These are phyloP conservation scores for Brassica balearica DNA, from an alignment of 441 rosid genomes.

Conservation along the genomic window DNA sequence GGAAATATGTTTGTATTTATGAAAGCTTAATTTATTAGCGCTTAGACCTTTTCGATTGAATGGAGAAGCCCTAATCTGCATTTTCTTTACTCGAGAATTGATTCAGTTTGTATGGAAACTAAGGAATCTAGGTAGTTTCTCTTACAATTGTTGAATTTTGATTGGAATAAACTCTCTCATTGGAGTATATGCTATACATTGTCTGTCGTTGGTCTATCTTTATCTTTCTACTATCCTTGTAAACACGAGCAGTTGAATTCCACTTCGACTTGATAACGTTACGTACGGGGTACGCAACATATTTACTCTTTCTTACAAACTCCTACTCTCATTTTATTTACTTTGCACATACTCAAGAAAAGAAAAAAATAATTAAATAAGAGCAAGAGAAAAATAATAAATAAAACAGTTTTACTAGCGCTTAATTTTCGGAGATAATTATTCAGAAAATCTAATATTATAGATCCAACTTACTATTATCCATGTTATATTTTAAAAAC, in stretches of 20 bases:
- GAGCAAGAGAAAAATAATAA: background rate
- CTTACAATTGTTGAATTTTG: background rate
- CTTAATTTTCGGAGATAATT: background rate
- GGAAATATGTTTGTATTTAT: slow-evolving; percentile 16
- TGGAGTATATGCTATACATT: background rate
- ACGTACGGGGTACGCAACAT: background rate
- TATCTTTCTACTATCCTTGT: background rate
- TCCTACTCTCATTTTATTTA: background rate
- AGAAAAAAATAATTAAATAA: too few relatives aligned
- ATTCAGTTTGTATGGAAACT: slow-evolving; percentile 4
- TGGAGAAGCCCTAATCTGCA: background rate
- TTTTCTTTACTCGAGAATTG: slow-evolving; percentile 5
- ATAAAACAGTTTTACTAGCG: background rate
- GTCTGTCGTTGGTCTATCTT: background rate
- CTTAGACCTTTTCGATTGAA: slow-evolving; percentile 3
- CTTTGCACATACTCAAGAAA: background rate
- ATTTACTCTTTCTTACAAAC: background rate
- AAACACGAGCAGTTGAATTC: background rate
- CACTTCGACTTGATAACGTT: background rate
- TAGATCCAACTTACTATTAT: background rate
- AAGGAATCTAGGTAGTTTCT: background rate
- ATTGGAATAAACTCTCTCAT: slow-evolving; percentile 1
- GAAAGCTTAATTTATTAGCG: slow-evolving; percentile 14
- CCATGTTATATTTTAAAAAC: background rate
- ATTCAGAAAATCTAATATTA: background rate